Conservation (phyloP, 805 yeast genomes). For the Nakazawaea siamensis region DNA sequence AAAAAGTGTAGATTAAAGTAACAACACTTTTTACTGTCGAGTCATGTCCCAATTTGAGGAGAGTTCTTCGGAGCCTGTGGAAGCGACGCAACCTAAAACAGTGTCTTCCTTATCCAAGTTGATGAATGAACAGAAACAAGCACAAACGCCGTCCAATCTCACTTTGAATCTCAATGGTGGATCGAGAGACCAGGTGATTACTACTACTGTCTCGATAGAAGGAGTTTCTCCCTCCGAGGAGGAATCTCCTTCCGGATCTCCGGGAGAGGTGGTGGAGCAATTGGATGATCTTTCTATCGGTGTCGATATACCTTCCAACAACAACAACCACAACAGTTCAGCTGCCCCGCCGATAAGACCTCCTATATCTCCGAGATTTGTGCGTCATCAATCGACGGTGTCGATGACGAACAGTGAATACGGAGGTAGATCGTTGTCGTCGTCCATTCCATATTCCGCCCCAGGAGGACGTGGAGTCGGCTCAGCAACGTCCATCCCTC, state of each 20-base stretch:
- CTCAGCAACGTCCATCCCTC: slow-evolving; percentile 22
- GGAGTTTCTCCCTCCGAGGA: slow-evolving; percentile 24
- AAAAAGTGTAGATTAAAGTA: too few relatives aligned
- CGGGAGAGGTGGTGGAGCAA: too few relatives aligned
- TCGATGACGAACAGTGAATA: slow-evolving; percentile 15
- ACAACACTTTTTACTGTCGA: too few relatives aligned
- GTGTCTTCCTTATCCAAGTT: slow-evolving; percentile 25
- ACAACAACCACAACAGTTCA: background rate
- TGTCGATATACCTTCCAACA: slow-evolving; percentile 6
- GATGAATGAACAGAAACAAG: slow-evolving; percentile 20
- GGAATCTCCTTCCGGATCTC: too few relatives aligned
- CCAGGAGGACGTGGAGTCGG: slow-evolving; percentile 47
- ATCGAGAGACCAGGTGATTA: slow-evolving; percentile 16
- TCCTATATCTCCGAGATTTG: slow-evolving; percentile 10
- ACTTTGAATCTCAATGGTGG: slow-evolving; percentile 12
- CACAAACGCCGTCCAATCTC: slow-evolving; percentile 13
- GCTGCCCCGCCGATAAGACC: slow-evolving; percentile 10
- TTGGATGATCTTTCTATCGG: slow-evolving; percentile 11
- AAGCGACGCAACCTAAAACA: background rate
- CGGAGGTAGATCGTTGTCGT: slow-evolving; percentile 37
- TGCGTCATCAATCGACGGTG: slow-evolving; percentile 11
- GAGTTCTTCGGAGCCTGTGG: background rate
- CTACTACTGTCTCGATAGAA: slow-evolving; percentile 25
- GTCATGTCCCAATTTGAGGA: background rate
- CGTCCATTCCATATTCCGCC: slow-evolving; percentile 62